Percentiles rank a stretch among this genome's conserved stretches.
These are phyloP conservation scores for Bimuria novae-zelandiae DNA, from an alignment of 2,329 filamentous ascomycete species.

Conservation along the genomic window DNA sequence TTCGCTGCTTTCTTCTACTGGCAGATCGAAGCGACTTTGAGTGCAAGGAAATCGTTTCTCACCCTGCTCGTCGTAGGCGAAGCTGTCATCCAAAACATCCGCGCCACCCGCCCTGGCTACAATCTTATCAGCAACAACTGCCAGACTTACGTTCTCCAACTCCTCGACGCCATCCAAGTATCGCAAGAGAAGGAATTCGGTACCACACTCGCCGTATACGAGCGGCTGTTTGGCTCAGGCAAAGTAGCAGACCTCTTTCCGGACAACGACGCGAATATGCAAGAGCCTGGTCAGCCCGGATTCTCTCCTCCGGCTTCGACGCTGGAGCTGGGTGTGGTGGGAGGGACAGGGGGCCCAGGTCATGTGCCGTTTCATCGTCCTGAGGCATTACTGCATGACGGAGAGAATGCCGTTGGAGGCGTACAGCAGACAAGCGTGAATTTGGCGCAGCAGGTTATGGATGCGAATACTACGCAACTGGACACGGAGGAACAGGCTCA, in stretches of 20 bases:
- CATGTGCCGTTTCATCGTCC: slow-evolving; percentile 10
- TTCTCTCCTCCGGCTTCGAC: slow-evolving; percentile 6
- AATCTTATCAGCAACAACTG: slow-evolving; percentile 66
- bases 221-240: slow-evolving; percentile 55
- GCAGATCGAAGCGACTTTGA: too few species aligned
- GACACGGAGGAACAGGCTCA: slow-evolving; percentile 34
- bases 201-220: slow-evolving; percentile 59
- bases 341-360: slow-evolving; percentile 6
- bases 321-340: slow-evolving; percentile 17
- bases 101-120: slow-evolving; percentile 56
- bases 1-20: too few species aligned
- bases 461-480: slow-evolving; percentile 58
- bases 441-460: slow-evolving; percentile 59
- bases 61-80: slow-evolving; percentile 47
- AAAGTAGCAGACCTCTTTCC: slow-evolving; percentile 59
- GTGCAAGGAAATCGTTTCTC: neutral
- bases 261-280: slow-evolving; percentile 40
- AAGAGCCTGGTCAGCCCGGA: slow-evolving; percentile 21
- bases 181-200: slow-evolving; percentile 58
- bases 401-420: slow-evolving; percentile 17
- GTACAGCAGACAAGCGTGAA: slow-evolving; percentile 51
- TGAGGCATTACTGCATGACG: slow-evolving; percentile 5
- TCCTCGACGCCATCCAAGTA: slow-evolving; percentile 61
- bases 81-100: slow-evolving; percentile 58
- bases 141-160: slow-evolving; percentile 59